Conservation (phyloP, 441 rosid species). For the Populus tomentosa region DNA sequence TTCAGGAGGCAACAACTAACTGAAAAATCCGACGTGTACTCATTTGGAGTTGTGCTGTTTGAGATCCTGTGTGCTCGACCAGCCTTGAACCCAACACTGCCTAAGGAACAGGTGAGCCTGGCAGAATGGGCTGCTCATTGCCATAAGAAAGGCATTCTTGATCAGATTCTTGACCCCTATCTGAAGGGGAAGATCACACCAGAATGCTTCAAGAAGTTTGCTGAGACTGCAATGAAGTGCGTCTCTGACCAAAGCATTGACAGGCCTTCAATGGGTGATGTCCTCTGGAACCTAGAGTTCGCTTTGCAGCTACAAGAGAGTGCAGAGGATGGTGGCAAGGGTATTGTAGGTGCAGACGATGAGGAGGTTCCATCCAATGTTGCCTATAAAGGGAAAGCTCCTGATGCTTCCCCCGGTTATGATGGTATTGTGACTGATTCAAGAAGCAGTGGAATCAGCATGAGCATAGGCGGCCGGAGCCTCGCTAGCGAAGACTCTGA, state of each 20-base stretch:
- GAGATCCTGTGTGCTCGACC: conserved; percentile 97
- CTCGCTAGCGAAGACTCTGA: conserved; percentile 91
- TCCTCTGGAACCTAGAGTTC: conserved; percentile 94
- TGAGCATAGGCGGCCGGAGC: conserved; percentile 95
- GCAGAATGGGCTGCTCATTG: conserved; percentile 99
- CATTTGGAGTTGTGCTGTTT: conserved; percentile 91
- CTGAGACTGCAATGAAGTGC: conserved; percentile 98
- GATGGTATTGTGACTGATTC: conserved; percentile 73
- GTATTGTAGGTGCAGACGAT: conserved; percentile 33
- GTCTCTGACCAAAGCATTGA: conserved; percentile 86
- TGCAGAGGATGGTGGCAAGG: conserved; percentile 85
- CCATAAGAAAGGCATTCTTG: conserved; percentile 88
- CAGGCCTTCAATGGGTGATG: conserved; percentile 98
- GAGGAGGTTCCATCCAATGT: conserved; percentile 39
- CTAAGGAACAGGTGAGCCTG: conserved; percentile 96
- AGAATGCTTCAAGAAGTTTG: conserved; percentile 87
- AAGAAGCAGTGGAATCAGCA: conserved; percentile 86
- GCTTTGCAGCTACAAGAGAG: conserved; percentile 97
- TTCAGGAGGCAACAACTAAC: too few species aligned
- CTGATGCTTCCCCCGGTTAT: conserved; percentile 39
- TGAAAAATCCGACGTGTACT: conserved; percentile 63
- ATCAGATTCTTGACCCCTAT: conserved; percentile 74
- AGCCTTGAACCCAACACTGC: conserved; percentile 79
- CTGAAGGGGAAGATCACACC: conserved; percentile 86
- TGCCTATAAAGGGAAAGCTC: conserved; percentile 49